Conservation (phyloP, 208 protist genomes). For the Trypanosoma congolense region DNA sequence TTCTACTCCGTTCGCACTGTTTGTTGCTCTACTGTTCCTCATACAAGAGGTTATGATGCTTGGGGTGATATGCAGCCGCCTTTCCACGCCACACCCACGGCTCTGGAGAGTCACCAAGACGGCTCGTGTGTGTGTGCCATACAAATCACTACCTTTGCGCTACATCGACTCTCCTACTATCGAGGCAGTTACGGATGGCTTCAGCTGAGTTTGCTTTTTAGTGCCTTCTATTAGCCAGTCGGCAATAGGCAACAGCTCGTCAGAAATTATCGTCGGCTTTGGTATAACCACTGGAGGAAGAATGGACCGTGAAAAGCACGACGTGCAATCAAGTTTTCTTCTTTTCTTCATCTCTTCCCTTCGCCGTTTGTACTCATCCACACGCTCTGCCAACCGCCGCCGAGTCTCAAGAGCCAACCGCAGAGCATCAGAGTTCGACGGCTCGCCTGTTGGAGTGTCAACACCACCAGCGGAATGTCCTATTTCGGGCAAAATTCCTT, state of each 20-base stretch:
- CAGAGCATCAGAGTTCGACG: not conserved
- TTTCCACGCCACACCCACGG: too few relatives aligned
- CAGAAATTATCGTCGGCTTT: conserved; percentile 11
- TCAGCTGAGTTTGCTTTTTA: conserved; percentile 2
- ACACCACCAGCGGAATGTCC: not conserved
- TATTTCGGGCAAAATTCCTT: conserved; percentile 1
- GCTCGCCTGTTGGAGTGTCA: not conserved
- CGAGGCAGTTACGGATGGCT: not conserved
- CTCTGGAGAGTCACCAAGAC: too few relatives aligned
- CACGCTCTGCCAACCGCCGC: conserved; percentile 9
- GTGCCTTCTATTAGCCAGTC: not conserved
- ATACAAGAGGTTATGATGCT: too few relatives aligned
- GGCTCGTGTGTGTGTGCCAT: too few relatives aligned
- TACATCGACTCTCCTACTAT: not conserved
- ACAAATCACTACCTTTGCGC: too few relatives aligned
- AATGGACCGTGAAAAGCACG: conserved; percentile 33
- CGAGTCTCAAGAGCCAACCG: conserved; percentile 11
- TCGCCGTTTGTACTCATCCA: conserved; percentile 17
- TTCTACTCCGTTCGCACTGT: too few relatives aligned
- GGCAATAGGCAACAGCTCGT: not conserved
- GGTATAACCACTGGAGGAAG: conserved; percentile 50
- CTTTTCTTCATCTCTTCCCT: not conserved
- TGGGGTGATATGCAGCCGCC: too few relatives aligned
- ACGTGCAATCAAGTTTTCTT: conserved; percentile 17
- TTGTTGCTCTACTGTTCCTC: too few relatives aligned